Percentiles rank a stretch among this genome's conserved stretches.
These are phyloP conservation scores for Alloascoidea hylecoeti DNA, from an alignment of 805 yeast genomes.

Conservation along the genomic window DNA sequence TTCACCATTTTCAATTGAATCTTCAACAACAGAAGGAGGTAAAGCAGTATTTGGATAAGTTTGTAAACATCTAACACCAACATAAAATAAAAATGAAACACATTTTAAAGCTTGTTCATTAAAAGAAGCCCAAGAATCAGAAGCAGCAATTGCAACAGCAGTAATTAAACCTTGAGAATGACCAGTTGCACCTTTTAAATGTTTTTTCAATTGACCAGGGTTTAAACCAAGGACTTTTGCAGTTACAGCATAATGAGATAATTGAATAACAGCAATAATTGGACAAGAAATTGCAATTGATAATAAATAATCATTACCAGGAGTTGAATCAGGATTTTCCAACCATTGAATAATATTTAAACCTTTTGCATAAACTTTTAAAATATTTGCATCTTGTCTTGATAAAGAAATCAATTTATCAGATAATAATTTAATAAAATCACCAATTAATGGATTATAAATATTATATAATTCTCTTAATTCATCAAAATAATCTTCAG, in stretches of 20 bases:
- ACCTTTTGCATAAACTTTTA: slow-evolving; percentile 88
- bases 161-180: slow-evolving; percentile 89
- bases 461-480: slow-evolving; percentile 70
- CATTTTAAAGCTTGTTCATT: slow-evolving; percentile 60
- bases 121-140: slow-evolving; percentile 79
- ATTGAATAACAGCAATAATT: slow-evolving; percentile 90
- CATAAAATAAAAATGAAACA: slow-evolving; percentile 74
- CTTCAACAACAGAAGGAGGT: slow-evolving; percentile 87
- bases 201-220: slow-evolving; percentile 74
- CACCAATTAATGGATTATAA: slow-evolving; percentile 63
- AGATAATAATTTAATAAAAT: slow-evolving; percentile 59
- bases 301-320: slow-evolving; percentile 76
- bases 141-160: slow-evolving; percentile 77
- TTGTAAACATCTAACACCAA: slow-evolving; percentile 85
- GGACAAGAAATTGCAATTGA: slow-evolving; percentile 95
- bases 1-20: slow-evolving; percentile 86
- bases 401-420: slow-evolving; percentile 53
- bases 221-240: slow-evolving; percentile 72
- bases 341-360: slow-evolving; percentile 85
- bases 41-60: slow-evolving; percentile 87
- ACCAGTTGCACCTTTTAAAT: slow-evolving; percentile 58
- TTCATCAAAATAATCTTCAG: slow-evolving; percentile 96
- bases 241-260: slow-evolving; percentile 84
- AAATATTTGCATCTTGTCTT: slow-evolving; percentile 53
- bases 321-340: slow-evolving; percentile 70